A percentile compares a stretch with the other conserved stretches of the same genome.
phyloP scores from a whole-genome alignment of 257 asterid species.

The Solanum tarapatanum region DNA sequence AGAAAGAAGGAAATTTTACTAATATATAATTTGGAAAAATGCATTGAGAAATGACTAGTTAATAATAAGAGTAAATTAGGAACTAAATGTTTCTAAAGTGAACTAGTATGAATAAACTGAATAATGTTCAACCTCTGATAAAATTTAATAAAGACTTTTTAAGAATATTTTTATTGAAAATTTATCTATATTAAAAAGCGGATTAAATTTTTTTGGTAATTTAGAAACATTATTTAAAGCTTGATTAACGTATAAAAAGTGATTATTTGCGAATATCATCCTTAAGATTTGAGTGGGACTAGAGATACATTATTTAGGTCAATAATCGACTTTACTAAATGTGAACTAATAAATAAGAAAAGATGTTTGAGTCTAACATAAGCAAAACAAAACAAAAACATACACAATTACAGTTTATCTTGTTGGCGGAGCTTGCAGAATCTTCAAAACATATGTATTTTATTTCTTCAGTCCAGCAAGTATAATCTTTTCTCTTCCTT shows the following conservation, averaged over 20 bases:
- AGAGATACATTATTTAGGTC: neutral
- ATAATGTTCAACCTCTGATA: neutral
- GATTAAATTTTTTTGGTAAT: neutral
- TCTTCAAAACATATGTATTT: neutral
- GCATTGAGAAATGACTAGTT: too few species aligned
- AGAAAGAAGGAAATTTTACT: too few species aligned
- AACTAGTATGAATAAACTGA: neutral
- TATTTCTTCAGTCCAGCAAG: neutral
- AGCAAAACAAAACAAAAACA: neutral
- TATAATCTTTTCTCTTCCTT: neutral
- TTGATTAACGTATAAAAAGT: neutral
- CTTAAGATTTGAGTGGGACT: neutral
- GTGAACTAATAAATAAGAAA: neutral
- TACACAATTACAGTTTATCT: neutral
- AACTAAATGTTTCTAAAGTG: neutral
- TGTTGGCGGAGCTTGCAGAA: neutral
- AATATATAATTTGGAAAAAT: too few species aligned
- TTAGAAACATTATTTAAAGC: neutral
- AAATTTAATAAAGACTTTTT: neutral
- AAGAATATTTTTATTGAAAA: too few species aligned
- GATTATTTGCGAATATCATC: neutral
- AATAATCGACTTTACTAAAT: too few species aligned
- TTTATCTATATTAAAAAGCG: neutral
- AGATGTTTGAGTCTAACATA: neutral
- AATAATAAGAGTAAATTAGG: too few species aligned